These are phyloP conservation scores for Daldinia loculata DNA, from an alignment of 495 filamentous ascomycete species.

Conservation along the genomic window DNA sequence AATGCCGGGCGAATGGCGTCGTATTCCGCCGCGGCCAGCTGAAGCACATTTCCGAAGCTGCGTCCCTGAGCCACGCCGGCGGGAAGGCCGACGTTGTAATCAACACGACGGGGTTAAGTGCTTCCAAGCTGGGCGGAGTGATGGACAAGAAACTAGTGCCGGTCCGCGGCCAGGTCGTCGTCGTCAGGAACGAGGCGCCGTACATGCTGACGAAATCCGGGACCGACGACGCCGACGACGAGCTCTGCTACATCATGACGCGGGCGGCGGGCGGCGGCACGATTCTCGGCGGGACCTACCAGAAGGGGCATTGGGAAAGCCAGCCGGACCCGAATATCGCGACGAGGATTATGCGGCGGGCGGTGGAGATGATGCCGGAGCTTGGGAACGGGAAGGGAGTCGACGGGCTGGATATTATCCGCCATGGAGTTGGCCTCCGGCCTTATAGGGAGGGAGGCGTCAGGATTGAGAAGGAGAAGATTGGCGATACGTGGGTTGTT, in stretches of 20 bases:
- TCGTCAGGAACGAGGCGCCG: constrained; percentile 83
- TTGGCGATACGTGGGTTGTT: constrained; percentile 76
- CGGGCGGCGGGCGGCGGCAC: constrained; percentile 82
- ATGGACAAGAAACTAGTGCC: constrained; percentile 78
- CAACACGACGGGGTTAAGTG: constrained; percentile 86
- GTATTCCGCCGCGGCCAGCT: constrained; percentile 67
- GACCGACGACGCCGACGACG: constrained; percentile 81
- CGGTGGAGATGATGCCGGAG: constrained; percentile 73
- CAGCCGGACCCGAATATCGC: constrained; percentile 84
- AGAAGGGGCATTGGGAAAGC: constrained; percentile 83
- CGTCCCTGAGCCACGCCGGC: constrained; percentile 68
- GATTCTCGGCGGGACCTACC: constrained; percentile 87
- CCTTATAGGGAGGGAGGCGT: constrained; percentile 79
- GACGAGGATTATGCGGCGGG: constrained; percentile 86
- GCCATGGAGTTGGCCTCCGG: constrained; percentile 88
- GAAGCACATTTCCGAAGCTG: constrained; percentile 77
- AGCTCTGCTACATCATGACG: constrained; percentile 89
- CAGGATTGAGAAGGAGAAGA: constrained; percentile 82
- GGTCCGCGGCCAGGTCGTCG: constrained; percentile 83
- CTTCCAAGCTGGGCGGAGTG: constrained; percentile 81
- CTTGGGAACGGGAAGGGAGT: constrained; percentile 79
- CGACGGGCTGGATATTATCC: constrained; percentile 82
- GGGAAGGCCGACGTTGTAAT: constrained; percentile 73
- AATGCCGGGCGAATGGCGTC: constrained; percentile 76
- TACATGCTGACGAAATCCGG: constrained; percentile 76